Percentiles rank a stretch among this genome's conserved stretches.
Evolutionary conservation across 208 protist species (phyloP).

Genomic region (Lotmaria passim): DNA sequence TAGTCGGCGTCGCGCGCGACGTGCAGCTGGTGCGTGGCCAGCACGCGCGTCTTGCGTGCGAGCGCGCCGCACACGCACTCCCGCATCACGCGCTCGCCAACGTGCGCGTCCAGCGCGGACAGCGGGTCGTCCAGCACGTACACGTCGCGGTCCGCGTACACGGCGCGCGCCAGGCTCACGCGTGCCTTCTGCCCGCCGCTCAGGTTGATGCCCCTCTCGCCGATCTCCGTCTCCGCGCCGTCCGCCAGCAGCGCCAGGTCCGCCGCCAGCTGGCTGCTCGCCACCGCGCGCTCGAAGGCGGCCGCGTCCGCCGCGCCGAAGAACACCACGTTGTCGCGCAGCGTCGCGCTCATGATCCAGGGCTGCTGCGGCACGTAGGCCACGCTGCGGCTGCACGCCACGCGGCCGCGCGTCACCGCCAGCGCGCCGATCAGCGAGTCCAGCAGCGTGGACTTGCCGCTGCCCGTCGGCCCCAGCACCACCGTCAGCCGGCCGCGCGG

Average conservation of each 20-base stretch:
- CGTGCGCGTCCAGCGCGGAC: slow-evolving; percentile 75
- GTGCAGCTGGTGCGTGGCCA: slow-evolving; percentile 94
- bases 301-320: slow-evolving; percentile 59
- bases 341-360: slow-evolving; percentile 91
- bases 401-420: slow-evolving; percentile 42
- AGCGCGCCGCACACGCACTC: slow-evolving; percentile 69
- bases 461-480: slow-evolving; percentile 51
- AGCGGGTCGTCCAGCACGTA: slow-evolving; percentile 93
- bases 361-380: slow-evolving; percentile 91
- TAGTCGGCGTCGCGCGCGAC: slow-evolving; percentile 74
- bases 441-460: slow-evolving; percentile 65
- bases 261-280: slow-evolving; percentile 62
- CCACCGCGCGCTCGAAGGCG: slow-evolving; percentile 55
- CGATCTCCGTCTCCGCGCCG: slow-evolving; percentile 88
- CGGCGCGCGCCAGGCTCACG: slow-evolving; percentile 76
- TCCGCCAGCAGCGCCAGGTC: slow-evolving; percentile 85
- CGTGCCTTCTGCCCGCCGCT: no score
- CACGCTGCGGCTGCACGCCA: slow-evolving; percentile 39
- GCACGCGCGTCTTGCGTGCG: slow-evolving; percentile 77
- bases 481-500: slow-evolving; percentile 30
- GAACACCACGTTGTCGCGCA: slow-evolving; percentile 94
- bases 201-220: slow-evolving; percentile 84
- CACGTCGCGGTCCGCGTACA: slow-evolving; percentile 81
- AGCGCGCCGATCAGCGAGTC: slow-evolving; percentile 48
- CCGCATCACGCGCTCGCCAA: slow-evolving; percentile 62